Percentiles rank a stretch among this genome's conserved stretches.
phyloP scores from a whole-genome alignment of 1,284 basidiomycete species.

The Prillingera fragicola region DNA sequence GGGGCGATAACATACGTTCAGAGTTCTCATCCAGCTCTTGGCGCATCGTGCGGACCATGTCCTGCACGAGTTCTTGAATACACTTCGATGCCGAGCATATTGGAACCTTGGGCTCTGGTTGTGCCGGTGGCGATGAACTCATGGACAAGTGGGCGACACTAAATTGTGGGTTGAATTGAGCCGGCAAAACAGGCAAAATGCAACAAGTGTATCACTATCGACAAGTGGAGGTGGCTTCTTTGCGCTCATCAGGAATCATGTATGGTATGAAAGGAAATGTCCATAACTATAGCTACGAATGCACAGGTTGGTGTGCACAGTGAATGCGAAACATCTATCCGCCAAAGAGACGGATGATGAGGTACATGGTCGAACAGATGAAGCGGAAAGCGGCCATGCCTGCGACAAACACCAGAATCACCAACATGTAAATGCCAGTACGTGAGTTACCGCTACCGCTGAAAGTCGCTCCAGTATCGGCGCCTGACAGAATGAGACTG shows the following conservation, averaged over 20 bases:
- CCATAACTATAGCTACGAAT: not conserved
- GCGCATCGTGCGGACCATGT: not conserved
- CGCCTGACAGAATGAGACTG: slow-evolving; percentile 76
- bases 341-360: slow-evolving; percentile 59
- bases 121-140: no score
- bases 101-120: no score
- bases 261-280: no score
- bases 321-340: slow-evolving; percentile 49
- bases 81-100: no score
- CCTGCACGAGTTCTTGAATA: no score
- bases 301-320: not conserved
- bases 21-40: not conserved
- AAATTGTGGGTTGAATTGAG: no score
- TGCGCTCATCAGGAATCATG: no score
- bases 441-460: slow-evolving; percentile 50
- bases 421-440: slow-evolving; percentile 50
- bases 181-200: no score
- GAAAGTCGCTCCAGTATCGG: slow-evolving; percentile 62
- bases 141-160: no score
- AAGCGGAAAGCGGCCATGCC: slow-evolving; percentile 53
- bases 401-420: slow-evolving; percentile 48
- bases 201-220: no score
- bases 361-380: slow-evolving; percentile 60
- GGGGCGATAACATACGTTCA: no score
- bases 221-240: no score